Percentiles rank a stretch among this genome's conserved stretches.
Evolutionary conservation across 2,329 filamentous ascomycete genomes (phyloP).

Genomic region (Aspergillus hortae): DNA sequence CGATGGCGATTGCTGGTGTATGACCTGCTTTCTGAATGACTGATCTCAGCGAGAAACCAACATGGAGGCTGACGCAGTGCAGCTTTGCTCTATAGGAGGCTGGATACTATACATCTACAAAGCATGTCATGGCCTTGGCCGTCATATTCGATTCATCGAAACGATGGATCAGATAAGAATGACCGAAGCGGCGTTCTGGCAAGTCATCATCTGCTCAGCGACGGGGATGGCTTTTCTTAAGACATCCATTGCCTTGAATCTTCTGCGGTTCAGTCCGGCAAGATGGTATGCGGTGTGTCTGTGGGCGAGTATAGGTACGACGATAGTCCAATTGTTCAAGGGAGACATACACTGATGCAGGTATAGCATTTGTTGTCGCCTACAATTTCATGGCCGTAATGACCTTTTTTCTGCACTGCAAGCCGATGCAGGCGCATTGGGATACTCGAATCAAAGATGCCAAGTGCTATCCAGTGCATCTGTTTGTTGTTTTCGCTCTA

Average conservation of each 20-base stretch:
- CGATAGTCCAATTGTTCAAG: not conserved
- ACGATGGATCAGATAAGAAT: not conserved
- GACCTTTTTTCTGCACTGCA: slow-evolving; percentile 3
- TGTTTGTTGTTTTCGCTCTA: slow-evolving; percentile 1
- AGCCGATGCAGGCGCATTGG: slow-evolving; percentile 2
- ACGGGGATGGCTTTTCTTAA: slow-evolving; percentile 2
- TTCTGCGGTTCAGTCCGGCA: slow-evolving; percentile 1
- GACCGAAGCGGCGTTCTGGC: slow-evolving; percentile 1
- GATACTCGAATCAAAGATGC: slow-evolving; percentile 1
- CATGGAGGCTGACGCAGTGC: not conserved
- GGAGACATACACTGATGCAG: not conserved
- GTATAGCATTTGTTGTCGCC: not conserved
- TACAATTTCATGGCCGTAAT: slow-evolving; percentile 2
- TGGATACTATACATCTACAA: slow-evolving; percentile 5
- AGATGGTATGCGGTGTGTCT: slow-evolving; percentile 1
- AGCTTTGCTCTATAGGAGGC: slow-evolving; percentile 4
- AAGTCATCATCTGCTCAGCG: slow-evolving; percentile 2
- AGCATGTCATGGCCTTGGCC: slow-evolving; percentile 1
- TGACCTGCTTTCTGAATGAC: not conserved
- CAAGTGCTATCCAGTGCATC: not conserved
- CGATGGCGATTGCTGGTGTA: slow-evolving; percentile 1
- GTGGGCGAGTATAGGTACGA: slow-evolving; percentile 1
- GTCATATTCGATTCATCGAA: not conserved
- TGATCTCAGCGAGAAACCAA: too few species aligned
- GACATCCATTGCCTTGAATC: slow-evolving; percentile 3